These are phyloP conservation scores for Mariannaea elegans DNA, from an alignment of 2,329 filamentous ascomycete species.

Conservation along the genomic window DNA sequence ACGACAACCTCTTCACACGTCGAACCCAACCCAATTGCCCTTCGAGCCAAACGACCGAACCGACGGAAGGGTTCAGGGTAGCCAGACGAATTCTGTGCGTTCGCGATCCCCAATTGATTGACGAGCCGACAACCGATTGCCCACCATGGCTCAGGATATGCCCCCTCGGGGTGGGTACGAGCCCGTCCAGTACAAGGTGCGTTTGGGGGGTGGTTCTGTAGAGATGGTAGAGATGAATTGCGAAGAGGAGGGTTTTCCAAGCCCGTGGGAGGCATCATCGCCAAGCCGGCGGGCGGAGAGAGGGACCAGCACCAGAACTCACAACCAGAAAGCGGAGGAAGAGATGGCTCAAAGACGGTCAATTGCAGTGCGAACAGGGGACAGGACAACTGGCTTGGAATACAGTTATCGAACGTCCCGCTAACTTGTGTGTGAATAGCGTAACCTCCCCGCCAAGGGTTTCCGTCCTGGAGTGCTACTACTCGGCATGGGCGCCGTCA, in stretches of 20 bases:
- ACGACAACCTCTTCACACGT: constrained; percentile 13
- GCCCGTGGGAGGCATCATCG: neutral
- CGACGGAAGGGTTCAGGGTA: constrained; percentile 12
- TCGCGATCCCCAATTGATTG: constrained; percentile 28
- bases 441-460: constrained; percentile 90
- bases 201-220: constrained; percentile 37
- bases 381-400: neutral
- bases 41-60: neutral
- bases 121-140: constrained; percentile 32
- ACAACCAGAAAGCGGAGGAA: neutral
- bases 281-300: neutral
- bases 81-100: constrained; percentile 12
- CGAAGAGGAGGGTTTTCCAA: neutral
- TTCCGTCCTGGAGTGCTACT: constrained; percentile 87
- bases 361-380: neutral
- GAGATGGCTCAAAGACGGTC: neutral
- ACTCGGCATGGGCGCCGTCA: constrained; percentile 77
- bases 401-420: neutral
- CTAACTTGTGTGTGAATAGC: constrained; percentile 57
- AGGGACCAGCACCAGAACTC: neutral
- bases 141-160: constrained; percentile 95
- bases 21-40: neutral
- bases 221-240: neutral
- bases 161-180: constrained; percentile 94
- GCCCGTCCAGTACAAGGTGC: constrained; percentile 95